Evolutionary conservation across 768 basidiomycete genomes (phyloP), one percentile per base, ranked within the genome.

Genomic region (Psilocybe subaeruginosa): DNA sequence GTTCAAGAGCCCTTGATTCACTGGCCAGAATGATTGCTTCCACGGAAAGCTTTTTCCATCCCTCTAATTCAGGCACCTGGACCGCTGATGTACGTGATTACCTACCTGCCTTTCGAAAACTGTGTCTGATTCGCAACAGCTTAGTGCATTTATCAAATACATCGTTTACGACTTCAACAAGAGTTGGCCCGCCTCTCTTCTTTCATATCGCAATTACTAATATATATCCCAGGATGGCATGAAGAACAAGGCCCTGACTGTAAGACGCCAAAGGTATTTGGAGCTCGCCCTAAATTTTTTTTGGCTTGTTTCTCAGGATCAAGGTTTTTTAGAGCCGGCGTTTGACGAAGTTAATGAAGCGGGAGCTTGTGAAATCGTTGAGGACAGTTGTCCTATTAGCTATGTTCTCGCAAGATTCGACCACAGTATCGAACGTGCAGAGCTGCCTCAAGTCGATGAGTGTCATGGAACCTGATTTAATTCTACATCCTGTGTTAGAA

Each of bases 41-140:
- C 4, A 91, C 88, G 29, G 95, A 97, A 73, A 88, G 88, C 58
- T 95, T 94, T 77, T 97, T 95, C 76, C 94, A 95, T 70, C 94
- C 94, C 0, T 89, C 89, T 8, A 95, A 93, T 69, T 91, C 91
- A 1, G 93, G 93, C 8, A 79, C 83, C 9, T 95, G 92, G 90
- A 92, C 92, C 3, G 76, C 81, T 54, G 89, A 91, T 77, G 89
- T 89, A 74, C 60, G 83, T 27, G 11, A 8, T 49, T 23, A 45
- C 39, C 59, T 5, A 60, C 16, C 2, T 45, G 3, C 23, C 4
- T 16, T 17, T n/a, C 31, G 14, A 54, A 47, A 23, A 29, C 50
- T 45, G 45, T 59, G 39, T 54, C 50, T 19, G 29, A 30, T 37
- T 46, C 17, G 8, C 48, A 54, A 37, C 69, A 91, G 90, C 76